Base-by-base conservation (phyloP, 2,329 filamentous ascomycete genomes). In the Hypoxylon sp. region DNA sequence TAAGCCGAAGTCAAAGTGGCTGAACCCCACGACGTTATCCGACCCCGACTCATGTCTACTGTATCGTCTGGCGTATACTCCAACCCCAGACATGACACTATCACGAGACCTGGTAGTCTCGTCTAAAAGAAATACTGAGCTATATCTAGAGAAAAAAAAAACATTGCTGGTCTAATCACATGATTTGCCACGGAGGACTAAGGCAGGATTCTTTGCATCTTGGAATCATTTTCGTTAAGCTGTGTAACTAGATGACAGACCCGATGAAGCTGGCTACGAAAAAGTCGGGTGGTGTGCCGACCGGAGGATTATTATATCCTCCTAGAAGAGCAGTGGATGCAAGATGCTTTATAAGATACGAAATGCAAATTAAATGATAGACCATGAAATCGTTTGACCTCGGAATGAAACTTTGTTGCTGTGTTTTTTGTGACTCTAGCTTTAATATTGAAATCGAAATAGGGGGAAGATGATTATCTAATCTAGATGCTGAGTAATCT, bases 101-200 rank as follows among this genome's bases (percentile, higher is more conserved):
- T 19, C 29, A 26, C 53, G 63, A 65, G 69, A 65, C 66, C 60
- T 52, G 63, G 69, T 54, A 67, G 69, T 70, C 57, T 65, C 58
- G 24, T 42, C 11, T 50, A 17, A 31, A 29, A 42, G 37, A 37
- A 56, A 70, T 54, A 46, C 56, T 54, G 24, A 60, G 50, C 31
- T 33, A 46, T 46, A 67, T 70, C 63, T 65, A 57, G 24, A 60
- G 56, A 55, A 55, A 33, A 44, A 44, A 22, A 63, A 24, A 54
- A 29, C 13, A 46, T 35, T 46, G 56, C 61, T 56, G 48, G 63
- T 42, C 64, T 65, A 59, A 71, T 63, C 35, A 56, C 24, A 22
- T 67, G 63, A 65, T 57, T 22, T 44, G 44, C 56, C 33, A 35
- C 46, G 26, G 24, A 59, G 22, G 26, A 19, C 29, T 50, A 52